Percentiles rank a stretch among this genome's conserved stretches.
phyloP scores from a whole-genome alignment of 768 basidiomycete genomes.

The Rubroboletus pulcherrimus region DNA sequence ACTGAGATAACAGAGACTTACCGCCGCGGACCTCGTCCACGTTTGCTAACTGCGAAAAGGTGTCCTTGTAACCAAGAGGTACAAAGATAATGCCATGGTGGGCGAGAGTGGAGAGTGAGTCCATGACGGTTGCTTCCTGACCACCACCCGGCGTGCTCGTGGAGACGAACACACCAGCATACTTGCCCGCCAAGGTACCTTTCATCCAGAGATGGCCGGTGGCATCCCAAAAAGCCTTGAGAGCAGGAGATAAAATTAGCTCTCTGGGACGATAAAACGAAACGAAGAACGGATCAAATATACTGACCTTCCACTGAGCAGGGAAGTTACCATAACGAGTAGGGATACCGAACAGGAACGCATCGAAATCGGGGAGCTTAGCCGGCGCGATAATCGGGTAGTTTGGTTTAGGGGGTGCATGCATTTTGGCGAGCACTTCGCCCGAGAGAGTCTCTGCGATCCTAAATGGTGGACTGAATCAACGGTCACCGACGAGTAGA shows the following conservation, averaged over 20 bases:
- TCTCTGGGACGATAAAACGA: neutral
- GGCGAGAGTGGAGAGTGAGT: slow-evolving; percentile 50
- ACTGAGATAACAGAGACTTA: slow-evolving; percentile 25
- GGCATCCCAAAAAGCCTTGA: slow-evolving; percentile 68
- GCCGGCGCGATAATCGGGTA: slow-evolving; percentile 65
- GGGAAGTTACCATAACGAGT: slow-evolving; percentile 82
- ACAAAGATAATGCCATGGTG: slow-evolving; percentile 76
- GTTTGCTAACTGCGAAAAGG: slow-evolving; percentile 24
- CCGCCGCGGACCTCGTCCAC: slow-evolving; percentile 52
- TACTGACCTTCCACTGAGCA: slow-evolving; percentile 68
- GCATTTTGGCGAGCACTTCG: slow-evolving; percentile 64
- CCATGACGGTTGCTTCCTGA: slow-evolving; percentile 61
- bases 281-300: slow-evolving; percentile 1
- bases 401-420: slow-evolving; percentile 65
- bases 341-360: slow-evolving; percentile 71
- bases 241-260: slow-evolving; percentile 3
- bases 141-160: slow-evolving; percentile 75
- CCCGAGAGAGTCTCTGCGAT: slow-evolving; percentile 74
- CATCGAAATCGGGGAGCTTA: slow-evolving; percentile 60
- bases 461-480: slow-evolving; percentile 33
- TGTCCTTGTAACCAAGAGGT: slow-evolving; percentile 64
- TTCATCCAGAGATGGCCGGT: slow-evolving; percentile 64
- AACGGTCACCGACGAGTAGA: neutral
- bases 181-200: slow-evolving; percentile 69
- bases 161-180: slow-evolving; percentile 69